phyloP scores from a whole-genome alignment of 2,329 filamentous ascomycete genomes.

The Parafenestella ontariensis region DNA sequence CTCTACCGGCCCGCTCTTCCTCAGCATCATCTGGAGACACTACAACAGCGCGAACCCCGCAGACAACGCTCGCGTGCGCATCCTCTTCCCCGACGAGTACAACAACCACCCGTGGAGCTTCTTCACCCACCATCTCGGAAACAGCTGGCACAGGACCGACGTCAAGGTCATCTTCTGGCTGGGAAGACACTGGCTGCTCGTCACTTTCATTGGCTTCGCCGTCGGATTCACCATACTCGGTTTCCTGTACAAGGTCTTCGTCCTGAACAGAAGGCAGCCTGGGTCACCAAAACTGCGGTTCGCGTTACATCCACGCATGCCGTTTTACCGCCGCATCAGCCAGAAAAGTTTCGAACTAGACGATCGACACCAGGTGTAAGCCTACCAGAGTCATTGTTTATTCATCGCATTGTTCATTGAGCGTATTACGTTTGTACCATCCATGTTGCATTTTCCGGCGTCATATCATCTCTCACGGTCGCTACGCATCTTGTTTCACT shows the following conservation, averaged over 20 bases:
- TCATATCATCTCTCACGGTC: slow-evolving; percentile 18
- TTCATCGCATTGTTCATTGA: slow-evolving; percentile 29
- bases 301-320: slow-evolving; percentile 33
- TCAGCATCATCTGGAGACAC: slow-evolving; percentile 78
- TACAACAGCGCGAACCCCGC: slow-evolving; percentile 64
- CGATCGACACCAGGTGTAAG: slow-evolving; percentile 46
- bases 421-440: slow-evolving; percentile 25
- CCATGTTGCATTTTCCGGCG: slow-evolving; percentile 34
- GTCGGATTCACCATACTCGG: slow-evolving; percentile 60
- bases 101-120: slow-evolving; percentile 73
- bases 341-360: slow-evolving; percentile 45
- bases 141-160: slow-evolving; percentile 71
- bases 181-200: slow-evolving; percentile 61
- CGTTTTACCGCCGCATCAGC: slow-evolving; percentile 47
- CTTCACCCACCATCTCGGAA: slow-evolving; percentile 71
- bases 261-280: slow-evolving; percentile 37
- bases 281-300: slow-evolving; percentile 22
- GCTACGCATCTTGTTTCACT: slow-evolving; percentile 18
- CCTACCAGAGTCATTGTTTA: slow-evolving; percentile 16
- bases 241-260: slow-evolving; percentile 60
- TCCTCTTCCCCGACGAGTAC: slow-evolving; percentile 75
- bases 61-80: slow-evolving; percentile 64
- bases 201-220: slow-evolving; percentile 62
- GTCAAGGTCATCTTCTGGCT: slow-evolving; percentile 72
- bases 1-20: slow-evolving; percentile 76